phyloP scores from a whole-genome alignment of 1,284 basidiomycete genomes.

The Moniliophthora roreri region DNA sequence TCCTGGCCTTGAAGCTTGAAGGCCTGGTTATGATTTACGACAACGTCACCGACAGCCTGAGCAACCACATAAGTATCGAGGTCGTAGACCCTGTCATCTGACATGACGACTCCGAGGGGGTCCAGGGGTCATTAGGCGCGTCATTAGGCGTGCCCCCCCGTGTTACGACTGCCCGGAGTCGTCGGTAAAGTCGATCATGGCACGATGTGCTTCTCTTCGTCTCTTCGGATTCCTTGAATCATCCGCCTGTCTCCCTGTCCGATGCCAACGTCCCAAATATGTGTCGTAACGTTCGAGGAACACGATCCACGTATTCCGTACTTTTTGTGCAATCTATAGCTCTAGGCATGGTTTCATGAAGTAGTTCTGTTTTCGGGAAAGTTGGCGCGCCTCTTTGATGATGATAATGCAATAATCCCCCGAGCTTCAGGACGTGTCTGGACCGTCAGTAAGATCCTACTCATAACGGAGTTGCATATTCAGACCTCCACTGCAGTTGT shows the following conservation, averaged over 20 bases:
- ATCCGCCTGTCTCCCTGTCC: too few relatives aligned
- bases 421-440: conserved; percentile 29
- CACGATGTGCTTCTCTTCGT: too few relatives aligned
- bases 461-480: conserved; percentile 41
- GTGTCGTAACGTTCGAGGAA: conserved; percentile 71
- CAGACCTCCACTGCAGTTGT: conserved; percentile 51
- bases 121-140: too few relatives aligned
- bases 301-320: conserved; percentile 68
- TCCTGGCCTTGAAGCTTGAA: conserved; percentile 50
- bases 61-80: too few relatives aligned
- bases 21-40: not conserved
- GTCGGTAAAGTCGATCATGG: too few relatives aligned
- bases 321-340: conserved; percentile 47
- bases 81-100: not conserved
- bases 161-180: too few relatives aligned
- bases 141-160: too few relatives aligned
- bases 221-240: too few relatives aligned
- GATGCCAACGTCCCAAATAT: conserved; percentile 10
- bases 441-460: not conserved
- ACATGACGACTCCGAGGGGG: too few relatives aligned
- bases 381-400: conserved; percentile 69
- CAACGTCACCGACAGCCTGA: not conserved
- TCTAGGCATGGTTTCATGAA: conserved; percentile 53
- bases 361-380: conserved; percentile 67
- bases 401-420: conserved; percentile 60